Percentiles rank a stretch among this genome's conserved stretches.
These are phyloP conservation scores for Fusarium siculi DNA, from an alignment of 2,329 filamentous ascomycete species.

Conservation along the genomic window DNA sequence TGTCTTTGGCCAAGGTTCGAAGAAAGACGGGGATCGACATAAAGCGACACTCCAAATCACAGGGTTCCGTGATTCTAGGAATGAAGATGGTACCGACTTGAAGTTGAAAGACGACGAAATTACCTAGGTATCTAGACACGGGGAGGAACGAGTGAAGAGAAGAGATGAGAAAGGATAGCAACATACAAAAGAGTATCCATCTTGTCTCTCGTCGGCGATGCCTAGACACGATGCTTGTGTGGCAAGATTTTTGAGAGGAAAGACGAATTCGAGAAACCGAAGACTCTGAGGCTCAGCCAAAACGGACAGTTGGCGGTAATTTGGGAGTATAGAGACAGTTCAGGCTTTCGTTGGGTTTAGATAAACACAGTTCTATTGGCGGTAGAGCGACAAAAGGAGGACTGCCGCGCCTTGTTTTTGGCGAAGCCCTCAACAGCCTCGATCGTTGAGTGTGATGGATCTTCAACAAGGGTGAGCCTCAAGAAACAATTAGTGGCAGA, in stretches of 20 bases:
- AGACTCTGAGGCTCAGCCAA: not conserved
- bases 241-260: not conserved
- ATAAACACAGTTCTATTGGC: not conserved
- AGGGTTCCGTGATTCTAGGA: not conserved
- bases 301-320: not conserved
- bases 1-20: not conserved
- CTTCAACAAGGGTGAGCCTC: slow-evolving; percentile 7
- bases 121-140: not conserved
- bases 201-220: slow-evolving; percentile 30
- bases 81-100: not conserved
- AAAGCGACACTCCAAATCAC: not conserved
- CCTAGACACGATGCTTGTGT: not conserved
- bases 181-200: slow-evolving; percentile 74
- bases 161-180: not conserved
- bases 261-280: not conserved
- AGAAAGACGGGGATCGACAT: not conserved
- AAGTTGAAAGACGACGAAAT: not conserved
- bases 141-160: not conserved
- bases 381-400: not conserved
- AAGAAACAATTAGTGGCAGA: slow-evolving; percentile 7
- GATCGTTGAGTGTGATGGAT: slow-evolving; percentile 2
- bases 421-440: not conserved
- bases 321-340: not conserved
- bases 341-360: not conserved
- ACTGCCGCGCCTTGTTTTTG: not conserved